phyloP scores from a whole-genome alignment of 2,329 filamentous ascomycete species.

The Nannizziopsis barbatae region DNA sequence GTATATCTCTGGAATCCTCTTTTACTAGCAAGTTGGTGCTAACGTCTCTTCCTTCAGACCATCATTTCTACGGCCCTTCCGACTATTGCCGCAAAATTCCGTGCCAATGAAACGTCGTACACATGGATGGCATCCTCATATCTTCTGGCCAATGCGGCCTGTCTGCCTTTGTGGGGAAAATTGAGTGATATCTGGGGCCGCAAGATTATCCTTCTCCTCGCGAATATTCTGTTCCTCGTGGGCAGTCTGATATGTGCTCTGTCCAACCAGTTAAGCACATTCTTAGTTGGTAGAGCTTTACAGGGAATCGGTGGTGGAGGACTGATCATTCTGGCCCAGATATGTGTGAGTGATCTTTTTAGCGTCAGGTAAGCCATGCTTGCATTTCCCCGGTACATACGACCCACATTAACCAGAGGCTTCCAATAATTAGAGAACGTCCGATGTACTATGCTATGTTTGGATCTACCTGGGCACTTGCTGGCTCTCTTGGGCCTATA shows the following conservation, averaged over 20 bases:
- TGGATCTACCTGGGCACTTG: conserved; percentile 47
- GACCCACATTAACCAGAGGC: background rate
- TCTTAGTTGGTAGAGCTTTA: conserved; percentile 50
- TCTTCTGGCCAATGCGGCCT: conserved; percentile 27
- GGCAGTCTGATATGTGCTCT: conserved; percentile 51
- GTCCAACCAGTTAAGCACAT: conserved; percentile 48
- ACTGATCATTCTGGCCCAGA: conserved; percentile 52
- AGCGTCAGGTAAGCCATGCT: conserved; percentile 38
- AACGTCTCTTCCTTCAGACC: conserved; percentile 15
- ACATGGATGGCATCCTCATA: conserved; percentile 32
- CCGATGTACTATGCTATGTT: conserved; percentile 55
- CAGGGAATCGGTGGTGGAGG: conserved; percentile 56
- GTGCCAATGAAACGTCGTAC: conserved; percentile 26
- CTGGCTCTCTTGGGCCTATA: conserved; percentile 14
- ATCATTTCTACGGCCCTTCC: conserved; percentile 29
- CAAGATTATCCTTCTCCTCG: conserved; percentile 51
- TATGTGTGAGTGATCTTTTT: conserved; percentile 54
- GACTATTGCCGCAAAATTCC: conserved; percentile 25
- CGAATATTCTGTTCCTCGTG: conserved; percentile 51
- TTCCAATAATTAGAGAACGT: conserved; percentile 32
- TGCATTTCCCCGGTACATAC: background rate
- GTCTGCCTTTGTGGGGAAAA: conserved; percentile 48
- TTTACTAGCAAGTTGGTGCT: background rate
- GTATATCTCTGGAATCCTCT: conserved; percentile 3
- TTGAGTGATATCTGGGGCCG: conserved; percentile 57